Conservation (phyloP, 768 basidiomycete species). For the Mrakia hoshinonis region DNA sequence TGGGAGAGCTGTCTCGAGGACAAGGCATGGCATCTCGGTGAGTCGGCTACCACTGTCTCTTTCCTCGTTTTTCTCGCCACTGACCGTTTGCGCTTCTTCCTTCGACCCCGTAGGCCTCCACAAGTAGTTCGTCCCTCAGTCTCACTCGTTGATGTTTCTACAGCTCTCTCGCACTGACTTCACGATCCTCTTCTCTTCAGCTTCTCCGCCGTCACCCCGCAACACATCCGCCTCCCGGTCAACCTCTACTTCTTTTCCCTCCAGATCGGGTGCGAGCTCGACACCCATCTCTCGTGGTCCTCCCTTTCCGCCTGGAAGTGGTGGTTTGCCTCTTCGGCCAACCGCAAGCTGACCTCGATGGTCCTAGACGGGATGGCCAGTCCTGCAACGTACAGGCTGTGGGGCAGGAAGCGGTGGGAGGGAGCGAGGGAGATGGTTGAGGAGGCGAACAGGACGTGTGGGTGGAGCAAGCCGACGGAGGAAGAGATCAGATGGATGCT, state of each 20-base stretch:
- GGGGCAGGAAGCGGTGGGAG: neutral
- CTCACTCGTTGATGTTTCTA: too few species aligned
- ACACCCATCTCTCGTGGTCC: neutral
- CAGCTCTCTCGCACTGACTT: too few species aligned
- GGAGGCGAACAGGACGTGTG: neutral
- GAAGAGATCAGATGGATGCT: too few species aligned
- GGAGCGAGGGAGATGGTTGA: neutral
- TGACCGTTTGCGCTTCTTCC: too few species aligned
- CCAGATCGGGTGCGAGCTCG: neutral
- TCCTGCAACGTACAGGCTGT: neutral
- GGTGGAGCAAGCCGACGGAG: too few species aligned
- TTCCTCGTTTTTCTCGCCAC: too few species aligned
- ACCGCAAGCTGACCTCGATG: neutral
- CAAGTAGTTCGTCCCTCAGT: too few species aligned
- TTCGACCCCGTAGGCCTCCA: too few species aligned
- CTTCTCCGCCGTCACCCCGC: neutral
- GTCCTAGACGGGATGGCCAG: neutral
- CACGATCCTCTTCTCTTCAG: neutral
- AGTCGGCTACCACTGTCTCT: too few species aligned
- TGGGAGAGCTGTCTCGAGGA: neutral
- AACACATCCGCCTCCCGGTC: neutral
- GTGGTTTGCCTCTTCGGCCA: neutral
- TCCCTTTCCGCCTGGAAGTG: neutral
- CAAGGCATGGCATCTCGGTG: too few species aligned
- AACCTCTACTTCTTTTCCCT: neutral